Conservation (phyloP, 2,329 filamentous ascomycete species). For the Periconia sp. region DNA sequence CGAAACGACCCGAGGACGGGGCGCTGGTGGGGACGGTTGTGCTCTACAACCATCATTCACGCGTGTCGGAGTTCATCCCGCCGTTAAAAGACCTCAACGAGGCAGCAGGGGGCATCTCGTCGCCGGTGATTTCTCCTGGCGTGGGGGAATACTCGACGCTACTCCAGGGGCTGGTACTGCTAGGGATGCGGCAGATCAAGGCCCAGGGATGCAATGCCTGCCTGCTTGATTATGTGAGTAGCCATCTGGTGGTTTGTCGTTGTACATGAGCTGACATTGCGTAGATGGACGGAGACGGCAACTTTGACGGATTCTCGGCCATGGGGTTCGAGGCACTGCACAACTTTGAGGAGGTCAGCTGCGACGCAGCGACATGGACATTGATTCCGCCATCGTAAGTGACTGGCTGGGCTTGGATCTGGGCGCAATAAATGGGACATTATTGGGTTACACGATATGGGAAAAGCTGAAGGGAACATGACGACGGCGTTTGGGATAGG, state of each 20-base stretch:
- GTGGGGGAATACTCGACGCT: slow-evolving; percentile 72
- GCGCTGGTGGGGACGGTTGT: slow-evolving; percentile 79
- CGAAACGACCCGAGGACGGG: slow-evolving; percentile 72
- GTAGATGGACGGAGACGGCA: slow-evolving; percentile 73
- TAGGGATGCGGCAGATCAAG: slow-evolving; percentile 84
- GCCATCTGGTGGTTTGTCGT: not conserved
- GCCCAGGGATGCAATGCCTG: slow-evolving; percentile 75
- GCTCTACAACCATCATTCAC: slow-evolving; percentile 74
- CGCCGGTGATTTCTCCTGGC: slow-evolving; percentile 74
- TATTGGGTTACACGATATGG: slow-evolving; percentile 4
- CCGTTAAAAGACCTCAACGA: slow-evolving; percentile 65
- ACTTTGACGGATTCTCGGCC: slow-evolving; percentile 72
- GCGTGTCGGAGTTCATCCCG: slow-evolving; percentile 73
- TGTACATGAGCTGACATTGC: slow-evolving; percentile 33
- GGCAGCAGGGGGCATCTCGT: slow-evolving; percentile 76
- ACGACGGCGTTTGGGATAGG: slow-evolving; percentile 19
- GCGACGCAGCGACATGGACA: slow-evolving; percentile 67
- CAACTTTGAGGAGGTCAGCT: slow-evolving; percentile 81
- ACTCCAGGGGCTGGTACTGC: slow-evolving; percentile 78
- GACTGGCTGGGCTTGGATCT: not conserved
- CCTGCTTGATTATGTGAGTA: slow-evolving; percentile 79
- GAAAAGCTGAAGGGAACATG: not conserved
- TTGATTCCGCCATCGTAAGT: slow-evolving; percentile 55
- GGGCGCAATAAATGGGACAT: not conserved
- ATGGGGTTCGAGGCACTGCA: slow-evolving; percentile 84